Evolutionary conservation across 2,329 filamentous ascomycete genomes (phyloP).

Genomic region (Eutypa lata): DNA sequence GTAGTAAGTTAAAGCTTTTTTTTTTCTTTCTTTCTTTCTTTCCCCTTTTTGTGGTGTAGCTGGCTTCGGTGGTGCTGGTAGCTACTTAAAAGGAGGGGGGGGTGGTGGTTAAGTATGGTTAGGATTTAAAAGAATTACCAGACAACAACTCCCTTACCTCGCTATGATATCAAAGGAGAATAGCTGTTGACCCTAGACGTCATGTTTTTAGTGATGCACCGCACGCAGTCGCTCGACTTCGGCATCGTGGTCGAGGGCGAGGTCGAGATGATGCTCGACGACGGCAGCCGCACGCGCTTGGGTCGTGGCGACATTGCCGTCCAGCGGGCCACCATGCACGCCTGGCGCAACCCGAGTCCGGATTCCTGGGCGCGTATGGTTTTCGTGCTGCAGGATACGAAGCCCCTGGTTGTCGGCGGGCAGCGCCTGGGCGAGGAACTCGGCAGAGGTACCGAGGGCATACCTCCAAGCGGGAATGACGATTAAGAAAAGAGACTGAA

Average conservation of each 20-base stretch:
- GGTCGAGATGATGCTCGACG: conserved; percentile 49
- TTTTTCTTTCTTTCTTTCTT: not conserved
- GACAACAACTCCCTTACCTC: no score
- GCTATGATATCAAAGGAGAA: not conserved
- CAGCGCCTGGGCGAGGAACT: no score
- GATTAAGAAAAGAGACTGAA: no score
- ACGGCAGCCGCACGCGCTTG: conserved; percentile 45
- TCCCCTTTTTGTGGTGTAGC: no score
- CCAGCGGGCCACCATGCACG: conserved; percentile 54
- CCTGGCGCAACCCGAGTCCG: conserved; percentile 46
- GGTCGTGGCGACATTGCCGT: conserved; percentile 51
- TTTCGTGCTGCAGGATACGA: conserved; percentile 36
- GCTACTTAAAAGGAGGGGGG: no score
- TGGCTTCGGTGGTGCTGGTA: no score
- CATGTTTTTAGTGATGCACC: conserved; percentile 41
- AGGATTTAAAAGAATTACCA: no score
- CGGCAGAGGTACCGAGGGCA: conserved; percentile 20
- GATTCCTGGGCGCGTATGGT: conserved; percentile 46
- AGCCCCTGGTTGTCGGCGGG: conserved; percentile 25
- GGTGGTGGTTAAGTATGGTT: no score
- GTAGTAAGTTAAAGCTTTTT: conserved; percentile 7
- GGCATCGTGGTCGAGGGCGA: conserved; percentile 53
- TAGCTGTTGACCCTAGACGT: not conserved
- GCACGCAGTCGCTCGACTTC: conserved; percentile 52
- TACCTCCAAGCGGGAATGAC: conserved; percentile 24